These are phyloP conservation scores for Elasticomyces elasticus DNA, from an alignment of 495 filamentous ascomycete species.

Conservation along the genomic window DNA sequence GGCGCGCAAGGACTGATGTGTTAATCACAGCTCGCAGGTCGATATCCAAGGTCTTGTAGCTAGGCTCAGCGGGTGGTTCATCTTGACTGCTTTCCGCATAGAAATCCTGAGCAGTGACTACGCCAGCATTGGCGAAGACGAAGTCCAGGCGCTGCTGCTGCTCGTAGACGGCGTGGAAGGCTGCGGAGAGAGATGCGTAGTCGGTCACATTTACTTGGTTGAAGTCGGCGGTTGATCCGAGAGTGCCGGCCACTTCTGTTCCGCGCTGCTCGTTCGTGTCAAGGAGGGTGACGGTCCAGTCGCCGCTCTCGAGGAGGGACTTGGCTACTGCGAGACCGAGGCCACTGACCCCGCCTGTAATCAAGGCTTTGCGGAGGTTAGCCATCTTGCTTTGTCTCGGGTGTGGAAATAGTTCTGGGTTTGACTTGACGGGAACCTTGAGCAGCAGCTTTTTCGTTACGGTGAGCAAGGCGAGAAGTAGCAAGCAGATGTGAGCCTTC, in stretches of 20 bases:
- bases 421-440: no score
- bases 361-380: no score
- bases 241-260: conserved; percentile 10
- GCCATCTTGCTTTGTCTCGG: no score
- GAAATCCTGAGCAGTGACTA: conserved; percentile 24
- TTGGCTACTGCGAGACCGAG: conserved; percentile 28
- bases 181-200: conserved; percentile 19
- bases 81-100: conserved; percentile 22
- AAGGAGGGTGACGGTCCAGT: conserved; percentile 25
- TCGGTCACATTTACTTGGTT: conserved; percentile 23
- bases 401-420: no score
- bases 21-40: conserved; percentile 25
- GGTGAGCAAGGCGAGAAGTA: no score
- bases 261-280: conserved; percentile 24
- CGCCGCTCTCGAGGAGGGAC: conserved; percentile 19
- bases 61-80: conserved; percentile 20
- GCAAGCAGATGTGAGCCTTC: no score
- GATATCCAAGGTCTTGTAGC: conserved; percentile 21
- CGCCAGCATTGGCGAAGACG: conserved; percentile 30
- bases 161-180: conserved; percentile 23
- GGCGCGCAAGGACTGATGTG: conserved; percentile 23
- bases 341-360: no score
- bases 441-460: no score
- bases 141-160: conserved; percentile 21
- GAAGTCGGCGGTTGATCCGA: conserved; percentile 20